Evolutionary conservation across 2,329 filamentous ascomycete genomes (phyloP), one percentile per base, ranked within the genome.

Genomic region (Hypoxylon sp.): DNA sequence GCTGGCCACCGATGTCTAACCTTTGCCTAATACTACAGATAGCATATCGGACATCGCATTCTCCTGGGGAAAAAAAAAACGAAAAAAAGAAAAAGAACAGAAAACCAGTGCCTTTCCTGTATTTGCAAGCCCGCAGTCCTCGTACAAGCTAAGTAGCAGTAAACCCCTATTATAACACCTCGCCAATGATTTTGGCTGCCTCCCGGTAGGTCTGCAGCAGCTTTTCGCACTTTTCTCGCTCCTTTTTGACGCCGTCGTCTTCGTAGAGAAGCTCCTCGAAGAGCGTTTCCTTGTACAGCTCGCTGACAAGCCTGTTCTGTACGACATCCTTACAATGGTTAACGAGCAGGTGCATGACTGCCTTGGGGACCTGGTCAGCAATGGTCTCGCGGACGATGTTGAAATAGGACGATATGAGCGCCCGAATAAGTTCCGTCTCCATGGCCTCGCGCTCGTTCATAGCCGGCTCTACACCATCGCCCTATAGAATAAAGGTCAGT

Each of bases 331-430:
- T 97, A 78, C 91, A 96, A 80, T 97, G 91, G 77, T 99, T 99
- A 72, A 99, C 95, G 27, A 99, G 85, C 42, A 99, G 85, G 74
- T 99, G 95, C 95, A 99, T 99, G 67, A 99, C 90, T 4, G 95
- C 95, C 79, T 99, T 99, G 66, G 95, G 95, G 9, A 99, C 95
- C 78, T 98, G 94, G 73, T 99, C 95, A 40, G 94, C 94, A 69
- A 97, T 97, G n/a, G 92, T 94, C 77, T 99, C 95, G 62, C 95
- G 91, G 42, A 99, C 95, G 70, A 99, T 99, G 75, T 97, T 96
- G 82, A 99, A 99, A 81, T 99, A 99, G 1, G 93, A 97, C 26
- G 91, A 96, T 74, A 99, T 99, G 54, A 99, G 85, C 42, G 93
- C 91, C 42, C 94, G 90, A 73, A 99, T 99, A 35, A 99, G 87